Percentiles rank a stretch among this genome's conserved stretches.
These are phyloP conservation scores for Lipomyces sp. DNA, from an alignment of 805 yeast species.

Conservation along the genomic window DNA sequence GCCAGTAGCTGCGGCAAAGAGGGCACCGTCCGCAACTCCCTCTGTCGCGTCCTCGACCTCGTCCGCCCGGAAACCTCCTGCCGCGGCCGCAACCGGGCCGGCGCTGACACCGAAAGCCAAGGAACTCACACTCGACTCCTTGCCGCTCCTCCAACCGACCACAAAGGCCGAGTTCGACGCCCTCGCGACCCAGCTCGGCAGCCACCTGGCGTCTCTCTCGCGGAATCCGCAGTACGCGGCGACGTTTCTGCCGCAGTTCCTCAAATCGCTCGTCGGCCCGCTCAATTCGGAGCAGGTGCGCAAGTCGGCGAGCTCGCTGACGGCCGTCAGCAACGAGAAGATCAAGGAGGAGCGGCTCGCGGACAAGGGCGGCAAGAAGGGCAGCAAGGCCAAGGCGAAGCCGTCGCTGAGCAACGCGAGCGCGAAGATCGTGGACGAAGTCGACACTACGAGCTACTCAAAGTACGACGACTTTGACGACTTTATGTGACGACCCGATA, in stretches of 20 bases:
- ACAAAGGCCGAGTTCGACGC: constrained; percentile 76
- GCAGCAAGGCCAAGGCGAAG: constrained; percentile 96
- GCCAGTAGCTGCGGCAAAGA: neutral
- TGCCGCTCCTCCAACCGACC: constrained; percentile 75
- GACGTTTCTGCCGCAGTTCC: constrained; percentile 73
- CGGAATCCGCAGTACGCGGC: constrained; percentile 63
- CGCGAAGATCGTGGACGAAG: constrained; percentile 57
- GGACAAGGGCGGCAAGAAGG: constrained; percentile 65
- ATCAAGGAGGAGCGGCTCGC: constrained; percentile 63
- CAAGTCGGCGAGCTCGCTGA: constrained; percentile 81
- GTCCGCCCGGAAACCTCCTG: neutral
- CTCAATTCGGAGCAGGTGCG: constrained; percentile 75
- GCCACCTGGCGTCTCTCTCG: constrained; percentile 59
- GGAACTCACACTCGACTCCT: constrained; percentile 4
- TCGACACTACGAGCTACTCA: constrained; percentile 51
- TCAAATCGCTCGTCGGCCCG: constrained; percentile 81
- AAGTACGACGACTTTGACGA: constrained; percentile 44
- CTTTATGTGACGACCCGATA: constrained; percentile 44
- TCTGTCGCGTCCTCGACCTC: neutral
- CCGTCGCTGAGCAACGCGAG: constrained; percentile 74
- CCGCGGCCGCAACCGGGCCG: too few relatives aligned
- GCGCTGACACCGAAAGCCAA: too few relatives aligned
- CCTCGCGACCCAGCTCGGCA: constrained; percentile 66
- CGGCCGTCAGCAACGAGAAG: constrained; percentile 77
- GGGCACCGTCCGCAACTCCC: neutral